A percentile compares a stretch with the other conserved stretches of the same genome.
Conservation (phyloP, 2,329 filamentous ascomycete species). For the Clarireedia homoeocarpa region DNA sequence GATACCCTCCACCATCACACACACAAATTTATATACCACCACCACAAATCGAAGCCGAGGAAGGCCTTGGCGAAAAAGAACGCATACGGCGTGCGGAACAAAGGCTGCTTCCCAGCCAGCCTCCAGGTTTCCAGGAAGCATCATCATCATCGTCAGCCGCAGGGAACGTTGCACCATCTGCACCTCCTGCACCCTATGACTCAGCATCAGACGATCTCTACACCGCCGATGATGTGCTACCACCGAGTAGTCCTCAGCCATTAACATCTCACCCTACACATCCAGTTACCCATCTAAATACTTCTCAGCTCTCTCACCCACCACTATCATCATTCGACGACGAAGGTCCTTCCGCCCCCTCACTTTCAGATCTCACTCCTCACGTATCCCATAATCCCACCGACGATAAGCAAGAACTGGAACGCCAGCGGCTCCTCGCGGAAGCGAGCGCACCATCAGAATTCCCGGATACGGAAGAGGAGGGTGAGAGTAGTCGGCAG, state of each 20-base stretch:
- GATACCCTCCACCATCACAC: constrained; percentile 26
- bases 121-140: constrained; percentile 41
- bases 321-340: too few species aligned
- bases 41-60: constrained; percentile 52
- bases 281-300: background rate
- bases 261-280: constrained; percentile 12
- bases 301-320: too few species aligned
- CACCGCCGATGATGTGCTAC: constrained; percentile 35
- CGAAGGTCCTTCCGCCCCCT: constrained; percentile 18
- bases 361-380: constrained; percentile 20
- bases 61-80: constrained; percentile 71
- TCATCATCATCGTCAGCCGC: constrained; percentile 32
- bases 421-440: constrained; percentile 44
- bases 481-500: constrained; percentile 20
- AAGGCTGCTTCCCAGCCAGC: constrained; percentile 72
- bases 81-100: constrained; percentile 70
- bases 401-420: constrained; percentile 68
- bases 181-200: constrained; percentile 30
- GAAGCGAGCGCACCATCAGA: constrained; percentile 45
- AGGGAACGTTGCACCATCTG: constrained; percentile 32
- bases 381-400: constrained; percentile 20
- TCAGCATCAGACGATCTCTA: constrained; percentile 40
- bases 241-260: constrained; percentile 16
- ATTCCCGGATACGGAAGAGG: constrained; percentile 42
- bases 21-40: constrained; percentile 48